Percentiles rank a stretch among this genome's conserved stretches.
phyloP scores from a whole-genome alignment of 2,329 filamentous ascomycete species.

The Lachnellula suecica region DNA sequence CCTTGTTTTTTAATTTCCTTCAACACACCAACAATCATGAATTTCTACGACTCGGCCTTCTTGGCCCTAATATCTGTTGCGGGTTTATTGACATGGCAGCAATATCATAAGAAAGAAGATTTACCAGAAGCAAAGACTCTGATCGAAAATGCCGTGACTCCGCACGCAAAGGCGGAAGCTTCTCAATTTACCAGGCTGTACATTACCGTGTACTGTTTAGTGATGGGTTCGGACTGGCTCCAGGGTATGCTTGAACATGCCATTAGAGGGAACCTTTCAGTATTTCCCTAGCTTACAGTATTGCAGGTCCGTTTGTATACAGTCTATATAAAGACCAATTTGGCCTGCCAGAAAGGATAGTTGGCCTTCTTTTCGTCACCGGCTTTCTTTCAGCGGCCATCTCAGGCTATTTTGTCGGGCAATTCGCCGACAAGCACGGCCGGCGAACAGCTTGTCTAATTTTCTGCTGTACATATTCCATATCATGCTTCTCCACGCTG shows the following conservation, averaged over 20 bases:
- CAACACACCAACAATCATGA: constrained; percentile 15
- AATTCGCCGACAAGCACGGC: constrained; percentile 32
- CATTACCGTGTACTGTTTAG: constrained; percentile 45
- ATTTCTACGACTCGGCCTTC: constrained; percentile 28
- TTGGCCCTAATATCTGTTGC: constrained; percentile 25
- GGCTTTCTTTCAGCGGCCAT: constrained; percentile 33
- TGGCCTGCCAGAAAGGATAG: constrained; percentile 27
- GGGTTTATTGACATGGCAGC: constrained; percentile 28
- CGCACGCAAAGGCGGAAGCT: constrained; percentile 28
- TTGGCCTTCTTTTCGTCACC: constrained; percentile 32
- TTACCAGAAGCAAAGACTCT: constrained; percentile 16
- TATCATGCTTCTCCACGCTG: constrained; percentile 53
- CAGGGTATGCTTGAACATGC: constrained; percentile 47
- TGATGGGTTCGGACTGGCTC: constrained; percentile 52
- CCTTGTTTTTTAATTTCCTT: background rate
- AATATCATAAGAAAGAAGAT: constrained; percentile 22
- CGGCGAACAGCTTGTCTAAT: constrained; percentile 51
- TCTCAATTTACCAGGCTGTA: constrained; percentile 32
- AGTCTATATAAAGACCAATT: constrained; percentile 35
- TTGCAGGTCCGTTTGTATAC: constrained; percentile 32
- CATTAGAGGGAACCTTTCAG: constrained; percentile 15
- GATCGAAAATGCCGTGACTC: constrained; percentile 15
- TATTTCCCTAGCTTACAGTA: constrained; percentile 29
- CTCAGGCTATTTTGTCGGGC: constrained; percentile 32
- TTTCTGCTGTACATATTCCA: constrained; percentile 53